Base-by-base conservation (phyloP, 345 rosid genomes). In the Syzygium grande region DNA sequence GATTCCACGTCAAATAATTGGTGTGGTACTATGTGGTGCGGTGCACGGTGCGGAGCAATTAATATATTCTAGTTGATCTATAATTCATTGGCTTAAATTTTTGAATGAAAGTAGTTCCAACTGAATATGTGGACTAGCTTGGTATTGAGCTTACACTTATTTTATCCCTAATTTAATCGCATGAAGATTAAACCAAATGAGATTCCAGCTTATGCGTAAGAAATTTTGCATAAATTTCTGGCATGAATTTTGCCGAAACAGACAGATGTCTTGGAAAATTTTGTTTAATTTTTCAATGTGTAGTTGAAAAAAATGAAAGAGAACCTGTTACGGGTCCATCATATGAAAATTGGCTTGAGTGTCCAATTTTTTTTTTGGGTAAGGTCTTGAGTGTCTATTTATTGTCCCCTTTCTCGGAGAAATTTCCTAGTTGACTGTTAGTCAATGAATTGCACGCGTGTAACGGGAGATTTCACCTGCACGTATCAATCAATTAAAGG, bases 41-140 rank as follows among this genome's bases (percentile, higher is more conserved):
- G 46, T 43, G 46, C 46, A 43, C 0, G 43, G 0, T 19, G 14
- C 25, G 0, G 34, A 68, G 13, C 5, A 68, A 1, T 34, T 9
- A 4, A 68, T 68, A 34, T 73, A 34, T 34, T 49, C 19, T 34
- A 34, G 0, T 38, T 38, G 43, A 73, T 9, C 3, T 3, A 6
- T 73, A 19, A 34, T 34, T 4, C 5, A 1, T 59, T 21, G 4
- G 4, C 13, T 9, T 73, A 0, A 73, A 38, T 2, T 34, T 73
- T 16, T 17, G 1, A 9, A 3, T 10, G 1, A 55, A 55, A 1
- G 25, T 65, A 4, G 10, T 3, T 15, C 43, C 2, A 3, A 17
- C 11, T 17, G 0, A 22, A 34, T 30, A 68, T 9, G 43, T 17
- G 0, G 7, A 73, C 7, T 21, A 0, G 11, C 49, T 34, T 2